A percentile compares a stretch with the other conserved stretches of the same genome.
Evolutionary conservation across 2,329 filamentous ascomycete species (phyloP).

Genomic region (Epichloe sylvatica): DNA sequence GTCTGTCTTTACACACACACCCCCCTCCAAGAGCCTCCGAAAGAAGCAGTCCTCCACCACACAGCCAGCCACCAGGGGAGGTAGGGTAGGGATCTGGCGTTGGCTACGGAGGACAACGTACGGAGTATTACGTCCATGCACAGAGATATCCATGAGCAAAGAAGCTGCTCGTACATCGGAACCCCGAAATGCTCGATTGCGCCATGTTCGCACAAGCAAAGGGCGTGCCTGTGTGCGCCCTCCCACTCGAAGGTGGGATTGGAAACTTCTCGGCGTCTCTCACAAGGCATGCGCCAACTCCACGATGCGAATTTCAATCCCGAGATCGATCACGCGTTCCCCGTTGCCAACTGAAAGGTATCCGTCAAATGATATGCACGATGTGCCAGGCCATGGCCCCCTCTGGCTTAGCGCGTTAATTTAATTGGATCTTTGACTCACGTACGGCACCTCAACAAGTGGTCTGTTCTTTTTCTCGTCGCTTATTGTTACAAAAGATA

Average conservation of each 20-base stretch:
- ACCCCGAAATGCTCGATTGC: neutral
- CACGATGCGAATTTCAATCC: neutral
- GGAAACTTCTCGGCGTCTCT: too few relatives aligned
- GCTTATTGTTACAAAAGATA: neutral
- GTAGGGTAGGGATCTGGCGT: too few relatives aligned
- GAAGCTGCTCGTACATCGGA: too few relatives aligned
- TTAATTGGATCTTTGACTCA: constrained; percentile 5
- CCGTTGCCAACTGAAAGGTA: neutral
- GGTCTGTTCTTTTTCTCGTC: neutral
- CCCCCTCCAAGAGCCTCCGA: too few relatives aligned
- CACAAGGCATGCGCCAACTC: neutral
- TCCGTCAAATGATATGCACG: constrained; percentile 5
- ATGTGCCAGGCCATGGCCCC: constrained; percentile 8
- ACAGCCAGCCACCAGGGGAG: neutral
- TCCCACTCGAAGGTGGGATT: too few relatives aligned
- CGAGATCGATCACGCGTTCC: neutral
- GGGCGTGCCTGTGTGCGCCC: too few relatives aligned
- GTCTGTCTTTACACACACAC: too few relatives aligned
- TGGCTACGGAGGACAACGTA: too few relatives aligned
- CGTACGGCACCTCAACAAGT: neutral
- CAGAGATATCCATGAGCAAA: too few relatives aligned
- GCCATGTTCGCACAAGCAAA: neutral
- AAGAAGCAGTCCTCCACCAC: neutral
- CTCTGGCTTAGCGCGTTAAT: constrained; percentile 8
- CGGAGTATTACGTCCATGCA: too few relatives aligned